These are phyloP conservation scores for Zygosaccharomyces pseudobailii DNA, from an alignment of 1,139 yeast genomes.

Conservation along the genomic window DNA sequence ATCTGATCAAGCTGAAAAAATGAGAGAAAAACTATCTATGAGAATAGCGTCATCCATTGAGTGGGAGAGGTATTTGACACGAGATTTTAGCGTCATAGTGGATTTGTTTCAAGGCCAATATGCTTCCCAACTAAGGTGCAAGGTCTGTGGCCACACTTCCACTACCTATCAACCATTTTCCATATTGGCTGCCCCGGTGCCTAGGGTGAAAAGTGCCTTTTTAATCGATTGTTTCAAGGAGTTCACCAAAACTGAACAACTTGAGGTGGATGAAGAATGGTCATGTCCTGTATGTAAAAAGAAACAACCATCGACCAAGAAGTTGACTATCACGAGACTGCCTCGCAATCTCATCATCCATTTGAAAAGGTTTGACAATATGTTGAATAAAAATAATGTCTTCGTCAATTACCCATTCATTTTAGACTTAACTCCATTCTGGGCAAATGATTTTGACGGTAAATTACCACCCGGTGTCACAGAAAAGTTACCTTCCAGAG, in stretches of 20 bases:
- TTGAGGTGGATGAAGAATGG: conserved; percentile 87
- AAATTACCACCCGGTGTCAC: conserved; percentile 38
- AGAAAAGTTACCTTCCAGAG: conserved; percentile 54
- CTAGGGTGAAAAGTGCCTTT: conserved; percentile 32
- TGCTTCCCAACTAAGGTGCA: conserved; percentile 71
- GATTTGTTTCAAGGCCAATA: conserved; percentile 90
- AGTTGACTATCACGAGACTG: conserved; percentile 61
- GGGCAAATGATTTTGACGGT: conserved; percentile 53
- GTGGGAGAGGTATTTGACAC: conserved; percentile 86
- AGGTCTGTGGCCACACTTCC: conserved; percentile 71
- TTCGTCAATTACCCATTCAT: conserved; percentile 41
- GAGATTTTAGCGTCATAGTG: conserved; percentile 80
- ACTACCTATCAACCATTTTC: conserved; percentile 85
- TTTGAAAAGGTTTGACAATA: conserved; percentile 66
- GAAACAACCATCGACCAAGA: conserved; percentile 63
- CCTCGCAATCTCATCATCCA: conserved; percentile 73
- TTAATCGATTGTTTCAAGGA: conserved; percentile 65
- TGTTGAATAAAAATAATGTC: conserved; percentile 34
- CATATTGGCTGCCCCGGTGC: conserved; percentile 70
- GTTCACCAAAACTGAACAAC: conserved; percentile 60
- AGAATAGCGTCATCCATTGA: conserved; percentile 87
- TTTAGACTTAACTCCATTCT: conserved; percentile 68
- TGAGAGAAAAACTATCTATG: conserved; percentile 69
- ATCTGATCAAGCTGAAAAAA: conserved; percentile 69
- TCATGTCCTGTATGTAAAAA: conserved; percentile 76